Evolutionary conservation across 768 basidiomycete genomes (phyloP).

Genomic region (Clitopilus passeckerianus): DNA sequence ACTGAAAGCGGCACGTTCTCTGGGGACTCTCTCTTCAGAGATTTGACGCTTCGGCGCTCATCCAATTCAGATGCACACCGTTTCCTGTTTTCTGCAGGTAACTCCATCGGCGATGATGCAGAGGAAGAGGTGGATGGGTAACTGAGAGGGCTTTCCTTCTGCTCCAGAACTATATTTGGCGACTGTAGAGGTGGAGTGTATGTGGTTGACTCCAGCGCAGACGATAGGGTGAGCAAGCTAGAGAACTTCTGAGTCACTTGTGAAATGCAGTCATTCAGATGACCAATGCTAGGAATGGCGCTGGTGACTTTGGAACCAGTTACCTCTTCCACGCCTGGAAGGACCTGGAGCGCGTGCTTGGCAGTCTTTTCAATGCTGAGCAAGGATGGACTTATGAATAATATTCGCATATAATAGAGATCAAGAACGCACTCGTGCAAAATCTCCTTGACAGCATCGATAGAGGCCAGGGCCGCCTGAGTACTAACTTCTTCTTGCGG

Average conservation of each 20-base stretch:
- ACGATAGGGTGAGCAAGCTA: conserved; percentile 26
- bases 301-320: conserved; percentile 27
- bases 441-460: conserved; percentile 42
- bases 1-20: conserved; percentile 33
- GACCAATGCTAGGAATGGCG: conserved; percentile 32
- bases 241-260: conserved; percentile 53
- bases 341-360: conserved; percentile 47
- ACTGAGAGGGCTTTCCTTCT: conserved; percentile 9
- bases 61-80: conserved; percentile 39
- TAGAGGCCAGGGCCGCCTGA: conserved; percentile 21
- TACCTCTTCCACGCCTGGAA: conserved; percentile 38
- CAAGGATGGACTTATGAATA: conserved; percentile 11
- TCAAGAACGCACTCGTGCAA: conserved; percentile 47
- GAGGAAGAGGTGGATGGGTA: conserved; percentile 11
- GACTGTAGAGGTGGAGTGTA: conserved; percentile 13
- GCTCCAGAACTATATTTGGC: conserved; percentile 9
- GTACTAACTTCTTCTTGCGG: conserved; percentile 19
- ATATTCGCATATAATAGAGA: conserved; percentile 1
- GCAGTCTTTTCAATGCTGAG: conserved; percentile 59
- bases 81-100: conserved; percentile 30
- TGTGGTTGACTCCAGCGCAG: conserved; percentile 3
- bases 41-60: conserved; percentile 37
- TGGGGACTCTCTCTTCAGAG: conserved; percentile 42
- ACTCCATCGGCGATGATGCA: conserved; percentile 16
- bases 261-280: conserved; percentile 49